phyloP scores from a whole-genome alignment of 1,284 basidiomycete genomes.

The Marasmius tenuissimus region DNA sequence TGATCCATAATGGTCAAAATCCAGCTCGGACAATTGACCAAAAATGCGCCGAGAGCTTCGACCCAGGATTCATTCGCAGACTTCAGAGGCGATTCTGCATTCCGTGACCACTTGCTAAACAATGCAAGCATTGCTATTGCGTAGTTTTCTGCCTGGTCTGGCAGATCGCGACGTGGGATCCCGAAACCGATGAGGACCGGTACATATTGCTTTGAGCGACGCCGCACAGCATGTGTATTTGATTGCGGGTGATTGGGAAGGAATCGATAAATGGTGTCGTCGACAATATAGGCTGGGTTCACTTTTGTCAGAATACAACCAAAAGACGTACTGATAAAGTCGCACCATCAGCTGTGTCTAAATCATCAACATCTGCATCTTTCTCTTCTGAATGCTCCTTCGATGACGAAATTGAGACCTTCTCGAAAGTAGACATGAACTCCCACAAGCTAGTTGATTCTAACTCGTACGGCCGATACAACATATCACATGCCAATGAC shows the following conservation, averaged over 20 bases:
- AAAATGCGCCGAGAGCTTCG: neutral
- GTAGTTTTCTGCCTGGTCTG: neutral
- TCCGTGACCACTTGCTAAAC: neutral
- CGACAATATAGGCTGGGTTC: too few species aligned
- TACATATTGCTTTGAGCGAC: neutral
- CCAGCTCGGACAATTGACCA: neutral
- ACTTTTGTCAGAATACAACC: too few species aligned
- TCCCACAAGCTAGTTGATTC: too few species aligned
- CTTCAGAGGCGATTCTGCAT: neutral
- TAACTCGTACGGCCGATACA: too few species aligned
- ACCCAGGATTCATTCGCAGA: neutral
- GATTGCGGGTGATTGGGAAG: neutral
- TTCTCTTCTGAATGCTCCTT: too few species aligned
- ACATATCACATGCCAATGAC: too few species aligned
- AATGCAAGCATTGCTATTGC: neutral
- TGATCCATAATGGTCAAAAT: neutral
- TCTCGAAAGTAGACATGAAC: too few species aligned
- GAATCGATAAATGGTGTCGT: neutral
- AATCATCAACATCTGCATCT: too few species aligned
- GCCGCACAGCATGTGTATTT: neutral
- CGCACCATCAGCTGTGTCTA: too few species aligned
- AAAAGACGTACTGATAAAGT: too few species aligned
- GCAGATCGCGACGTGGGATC: neutral
- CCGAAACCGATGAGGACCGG: neutral
- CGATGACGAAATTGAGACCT: too few species aligned